Evolutionary conservation across 352 stramenopile species (phyloP).

Genomic region (Phytophthora uliginosa): DNA sequence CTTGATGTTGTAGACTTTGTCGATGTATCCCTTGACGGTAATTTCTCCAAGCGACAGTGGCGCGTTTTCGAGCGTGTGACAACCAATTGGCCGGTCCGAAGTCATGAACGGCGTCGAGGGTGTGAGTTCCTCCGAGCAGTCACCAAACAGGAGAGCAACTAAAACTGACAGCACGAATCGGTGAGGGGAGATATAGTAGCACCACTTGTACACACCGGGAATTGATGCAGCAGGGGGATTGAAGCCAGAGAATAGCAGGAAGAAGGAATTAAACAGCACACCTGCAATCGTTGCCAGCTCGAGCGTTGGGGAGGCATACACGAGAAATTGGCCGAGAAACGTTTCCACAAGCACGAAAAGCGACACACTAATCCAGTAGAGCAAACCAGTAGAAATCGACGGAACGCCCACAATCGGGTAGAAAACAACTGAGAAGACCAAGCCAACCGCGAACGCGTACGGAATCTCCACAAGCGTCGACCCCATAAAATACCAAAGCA

Average conservation of each 20-base stretch:
- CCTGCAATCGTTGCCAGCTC: conserved; percentile 16
- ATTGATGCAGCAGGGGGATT: conserved; percentile 53
- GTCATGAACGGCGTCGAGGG: not conserved
- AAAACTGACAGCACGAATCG: conserved; percentile 8
- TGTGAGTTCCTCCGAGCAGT: not conserved
- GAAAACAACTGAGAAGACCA: conserved; percentile 18
- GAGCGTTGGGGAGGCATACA: conserved; percentile 17
- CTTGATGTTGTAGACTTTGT: conserved; percentile 44
- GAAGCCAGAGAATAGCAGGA: conserved; percentile 58
- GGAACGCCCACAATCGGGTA: conserved; percentile 35
- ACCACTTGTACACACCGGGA: conserved; percentile 51
- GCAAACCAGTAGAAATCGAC: conserved; percentile 17
- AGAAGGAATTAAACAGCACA: conserved; percentile 33
- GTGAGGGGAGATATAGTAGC: conserved; percentile 45
- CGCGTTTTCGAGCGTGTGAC: conserved; percentile 11
- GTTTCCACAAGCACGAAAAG: conserved; percentile 34
- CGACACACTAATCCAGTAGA: conserved; percentile 34
- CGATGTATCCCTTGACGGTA: conserved; percentile 30
- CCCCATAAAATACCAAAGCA: conserved; percentile 24
- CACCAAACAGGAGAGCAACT: conserved; percentile 8
- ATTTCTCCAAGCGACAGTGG: conserved; percentile 12
- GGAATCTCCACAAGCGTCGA: conserved; percentile 15
- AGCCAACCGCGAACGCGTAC: conserved; percentile 19
- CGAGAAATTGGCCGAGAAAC: conserved; percentile 39
- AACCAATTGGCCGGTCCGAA: conserved; percentile 4